Base-by-base conservation (phyloP, 2,329 filamentous ascomycete genomes). In the Didymella keratinophila region DNA sequence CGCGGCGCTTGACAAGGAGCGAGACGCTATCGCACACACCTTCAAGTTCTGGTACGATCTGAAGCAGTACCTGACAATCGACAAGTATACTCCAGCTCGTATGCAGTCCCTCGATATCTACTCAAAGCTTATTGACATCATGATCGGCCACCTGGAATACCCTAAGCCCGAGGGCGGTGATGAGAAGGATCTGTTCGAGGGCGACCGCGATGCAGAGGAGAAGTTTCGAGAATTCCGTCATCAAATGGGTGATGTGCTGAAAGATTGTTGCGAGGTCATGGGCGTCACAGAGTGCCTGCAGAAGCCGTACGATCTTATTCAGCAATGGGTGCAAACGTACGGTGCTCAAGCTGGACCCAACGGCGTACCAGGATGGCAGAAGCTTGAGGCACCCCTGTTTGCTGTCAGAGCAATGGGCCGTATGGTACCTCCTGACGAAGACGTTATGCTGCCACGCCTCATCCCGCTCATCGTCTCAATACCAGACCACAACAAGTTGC, bases 41-140 rank as follows among this genome's bases (percentile, higher is more conserved):
- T 99, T 99, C 78, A 88, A 87, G 66, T 98, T 99, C 80, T 99
- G 95, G 95, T 98, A 96, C 75, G 95, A 99, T 74, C 84, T 99
- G 45, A 99, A 99, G 82, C 93, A 97, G 76, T 97, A 96, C 75
- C 83, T 99, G 46, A 93, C 93, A 1, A 79, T 99, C 52, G 94
- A 98, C 34, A 89, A 89, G 66, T 99, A 97, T 74, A 90, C 91
- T 50, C 86, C 93, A 69, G 90, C 93, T 39, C 87, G 93, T 50
- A 78, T 92, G 63, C 84, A 90, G 68, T 86, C 92, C 54, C 83
- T 91, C 34, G 91, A 96, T 65, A 81, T 97, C 45, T 99, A 92
- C 78, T 91, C 92, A 2, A 90, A 90, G 73, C 83, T 99, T 37
- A 93, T 99, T 58, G 94, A 98, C 72, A 88, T 98, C 64, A 90